These are phyloP conservation scores for Coemansia sp. DNA, from an alignment of 192 early-diverging fungal genomes.

Conservation along the genomic window DNA sequence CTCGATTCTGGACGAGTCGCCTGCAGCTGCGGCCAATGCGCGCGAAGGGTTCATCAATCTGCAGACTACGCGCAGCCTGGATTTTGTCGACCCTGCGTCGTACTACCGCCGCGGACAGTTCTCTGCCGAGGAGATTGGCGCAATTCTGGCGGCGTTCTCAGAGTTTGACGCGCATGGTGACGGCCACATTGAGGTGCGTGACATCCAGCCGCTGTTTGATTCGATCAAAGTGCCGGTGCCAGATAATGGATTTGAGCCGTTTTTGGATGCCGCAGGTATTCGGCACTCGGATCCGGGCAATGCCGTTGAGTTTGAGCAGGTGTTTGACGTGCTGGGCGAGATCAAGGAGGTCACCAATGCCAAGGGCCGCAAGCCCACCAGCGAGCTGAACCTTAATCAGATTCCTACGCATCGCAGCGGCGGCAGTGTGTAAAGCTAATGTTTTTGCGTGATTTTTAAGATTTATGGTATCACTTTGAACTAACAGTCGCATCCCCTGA, in stretches of 20 bases:
- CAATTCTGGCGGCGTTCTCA: slow-evolving; percentile 48
- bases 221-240: slow-evolving; percentile 41
- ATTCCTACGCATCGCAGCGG: slow-evolving; percentile 57
- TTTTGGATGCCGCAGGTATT: slow-evolving; percentile 24
- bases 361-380: slow-evolving; percentile 20
- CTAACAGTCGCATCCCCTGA: no score
- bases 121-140: slow-evolving; percentile 56
- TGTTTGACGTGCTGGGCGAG: slow-evolving; percentile 28
- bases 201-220: slow-evolving; percentile 39
- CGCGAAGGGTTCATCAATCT: slow-evolving; percentile 26
- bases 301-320: slow-evolving; percentile 56
- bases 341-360: slow-evolving; percentile 53
- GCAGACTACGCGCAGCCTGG: slow-evolving; percentile 28
- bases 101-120: slow-evolving; percentile 56
- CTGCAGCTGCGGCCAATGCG: slow-evolving; percentile 1
- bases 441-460: no score
- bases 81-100: slow-evolving; percentile 51
- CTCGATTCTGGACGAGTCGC: slow-evolving; percentile 35
- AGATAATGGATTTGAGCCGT: slow-evolving; percentile 9
- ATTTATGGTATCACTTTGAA: no score
- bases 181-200: slow-evolving; percentile 48
- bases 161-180: slow-evolving; percentile 51
- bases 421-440: slow-evolving; percentile 41
- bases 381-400: slow-evolving; percentile 44
- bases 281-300: slow-evolving; percentile 12